Evolutionary conservation across 495 filamentous ascomycete species (phyloP), one percentile per base, ranked within the genome.

Genomic region (Astrocystis sublimbata): DNA sequence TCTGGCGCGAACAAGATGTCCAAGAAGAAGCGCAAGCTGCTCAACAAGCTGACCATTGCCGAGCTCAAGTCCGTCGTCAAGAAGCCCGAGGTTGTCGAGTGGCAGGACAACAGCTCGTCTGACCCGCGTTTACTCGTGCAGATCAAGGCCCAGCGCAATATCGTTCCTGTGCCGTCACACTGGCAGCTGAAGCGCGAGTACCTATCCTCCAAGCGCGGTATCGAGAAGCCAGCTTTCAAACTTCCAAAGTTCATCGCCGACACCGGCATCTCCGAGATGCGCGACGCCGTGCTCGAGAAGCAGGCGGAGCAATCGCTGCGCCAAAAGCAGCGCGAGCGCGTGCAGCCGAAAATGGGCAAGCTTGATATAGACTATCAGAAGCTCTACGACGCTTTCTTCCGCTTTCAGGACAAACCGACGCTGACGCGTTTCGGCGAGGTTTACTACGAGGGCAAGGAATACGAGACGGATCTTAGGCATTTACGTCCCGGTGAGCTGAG

Each of bases 401-500:
- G 92, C 26, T 96, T 94, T 69, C 94, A 98, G 74, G 96, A 91
- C 36, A 98, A 98, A 71, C 94, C 94, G 1, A 88, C 92, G 64
- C 76, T 98, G 52, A 98, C 94, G 42, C 85, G 92, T 19, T 98
- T 96, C 68, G 94, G 94, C 28, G 94, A 98, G 73, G 92, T 98
- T 17, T 98, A 98, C 75, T 97, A 97, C 71, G 94, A 98, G 69
- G 94, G 94, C 66, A 98, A 98, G 72, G 94, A 98, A 75, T 96
- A 91, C 72, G 94, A 98, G 76, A 96, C 93, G 6, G 96, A 98
- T 77, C 82, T 96, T 47, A 86, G 87, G 65, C 90, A 97, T 76
- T 82, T 97, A 49, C 87, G 91, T 54, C 91, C 96, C 4, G 94
- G 94, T 36, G 93, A 98, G 67, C 73, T 97, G 46, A 94, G 89